phyloP scores from a whole-genome alignment of 768 basidiomycete genomes.

The Russula abietina region DNA sequence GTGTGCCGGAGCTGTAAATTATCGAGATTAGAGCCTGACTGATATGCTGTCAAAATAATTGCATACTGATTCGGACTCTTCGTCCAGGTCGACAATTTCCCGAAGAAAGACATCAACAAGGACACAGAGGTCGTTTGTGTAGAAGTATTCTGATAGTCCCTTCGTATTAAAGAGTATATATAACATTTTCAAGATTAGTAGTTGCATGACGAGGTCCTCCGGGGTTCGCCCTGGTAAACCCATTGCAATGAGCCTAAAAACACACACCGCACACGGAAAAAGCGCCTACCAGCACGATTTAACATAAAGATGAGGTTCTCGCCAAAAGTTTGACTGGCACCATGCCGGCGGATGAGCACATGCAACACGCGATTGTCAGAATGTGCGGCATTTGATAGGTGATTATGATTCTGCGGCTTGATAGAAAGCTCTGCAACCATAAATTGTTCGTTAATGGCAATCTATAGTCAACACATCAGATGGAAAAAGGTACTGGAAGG shows the following conservation, averaged over 20 bases:
- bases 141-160: conserved; percentile 92
- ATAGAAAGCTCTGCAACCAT: conserved; percentile 76
- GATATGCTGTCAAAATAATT: background rate
- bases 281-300: conserved; percentile 78
- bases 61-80: conserved; percentile 88
- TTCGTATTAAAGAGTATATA: conserved; percentile 93
- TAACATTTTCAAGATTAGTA: conserved; percentile 88
- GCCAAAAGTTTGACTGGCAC: conserved; percentile 90
- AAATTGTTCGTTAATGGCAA: conserved; percentile 95
- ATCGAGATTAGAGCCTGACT: background rate
- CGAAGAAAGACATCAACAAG: conserved; percentile 97
- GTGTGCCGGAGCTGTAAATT: conserved; percentile 77
- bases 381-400: conserved; percentile 24
- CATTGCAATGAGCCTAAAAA: background rate
- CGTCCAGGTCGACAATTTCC: conserved; percentile 85
- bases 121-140: conserved; percentile 94
- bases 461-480: conserved; percentile 39
- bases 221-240: conserved; percentile 58
- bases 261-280: background rate
- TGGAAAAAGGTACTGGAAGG: background rate
- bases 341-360: conserved; percentile 76
- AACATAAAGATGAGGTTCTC: conserved; percentile 99
- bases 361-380: conserved; percentile 69
- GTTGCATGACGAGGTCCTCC: conserved; percentile 91
- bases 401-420: conserved; percentile 21